Percentiles rank a stretch among this genome's conserved stretches.
These are phyloP conservation scores for Saccharomycopsis schoenii DNA, from an alignment of 805 yeast species.

Conservation along the genomic window DNA sequence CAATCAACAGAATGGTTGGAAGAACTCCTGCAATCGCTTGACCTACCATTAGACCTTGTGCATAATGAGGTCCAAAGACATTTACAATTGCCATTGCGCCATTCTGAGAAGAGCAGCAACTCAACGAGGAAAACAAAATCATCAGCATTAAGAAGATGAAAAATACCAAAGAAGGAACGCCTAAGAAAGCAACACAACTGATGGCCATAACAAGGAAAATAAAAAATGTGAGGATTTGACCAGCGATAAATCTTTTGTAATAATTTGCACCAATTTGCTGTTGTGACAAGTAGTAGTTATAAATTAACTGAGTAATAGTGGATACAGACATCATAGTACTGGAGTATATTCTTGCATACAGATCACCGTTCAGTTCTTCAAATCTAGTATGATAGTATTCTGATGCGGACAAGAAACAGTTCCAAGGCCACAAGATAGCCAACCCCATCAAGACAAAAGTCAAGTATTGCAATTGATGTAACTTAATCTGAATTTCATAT, in stretches of 20 bases:
- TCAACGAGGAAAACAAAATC: constrained; percentile 58
- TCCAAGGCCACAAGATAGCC: constrained; percentile 94
- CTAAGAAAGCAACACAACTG: constrained; percentile 33
- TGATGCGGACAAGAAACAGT: constrained; percentile 78
- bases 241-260: constrained; percentile 45
- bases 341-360: constrained; percentile 50
- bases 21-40: constrained; percentile 91
- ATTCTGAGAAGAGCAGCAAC: constrained; percentile 78
- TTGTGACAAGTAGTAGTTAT: constrained; percentile 54
- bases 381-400: constrained; percentile 66
- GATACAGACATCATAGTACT: constrained; percentile 85
- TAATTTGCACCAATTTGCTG: constrained; percentile 55
- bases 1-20: constrained; percentile 64
- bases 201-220: constrained; percentile 51
- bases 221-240: constrained; percentile 46
- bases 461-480: constrained; percentile 29
- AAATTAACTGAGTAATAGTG: constrained; percentile 53
- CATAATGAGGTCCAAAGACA: constrained; percentile 61
- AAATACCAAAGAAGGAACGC: constrained; percentile 20
- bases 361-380: constrained; percentile 32
- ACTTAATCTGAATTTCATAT: constrained; percentile 2
- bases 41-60: constrained; percentile 90
- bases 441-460: constrained; percentile 65
- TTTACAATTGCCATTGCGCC: constrained; percentile 85
- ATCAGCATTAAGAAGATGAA: constrained; percentile 49